Base-by-base conservation (phyloP, 2,329 filamentous ascomycete genomes). In the Purpureocillium lavendulum region DNA sequence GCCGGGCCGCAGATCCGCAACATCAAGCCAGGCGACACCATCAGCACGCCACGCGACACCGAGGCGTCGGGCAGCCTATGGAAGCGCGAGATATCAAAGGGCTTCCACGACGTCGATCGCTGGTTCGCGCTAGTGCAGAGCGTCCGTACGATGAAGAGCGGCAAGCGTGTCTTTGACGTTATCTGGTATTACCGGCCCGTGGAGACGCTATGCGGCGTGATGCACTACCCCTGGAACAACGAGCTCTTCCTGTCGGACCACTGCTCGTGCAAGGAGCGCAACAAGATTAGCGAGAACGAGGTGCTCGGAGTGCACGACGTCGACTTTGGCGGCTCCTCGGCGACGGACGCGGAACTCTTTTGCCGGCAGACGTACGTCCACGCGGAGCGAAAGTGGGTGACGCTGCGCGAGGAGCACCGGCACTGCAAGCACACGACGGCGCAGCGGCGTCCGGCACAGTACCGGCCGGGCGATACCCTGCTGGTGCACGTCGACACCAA, bases 181-280 rank as follows among this genome's bases (percentile, higher is more conserved):
- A 68, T 84, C 1, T 92, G 85, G 85, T 64, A 92, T 0, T 90
- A 89, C 48, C 68, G 74, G 2, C 74, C 85, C 0, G 65, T 68
- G 0, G 81, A 92, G 39, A 92, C 87, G 0, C 73, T 81, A 0
- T 84, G 87, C 33, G 74, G 70, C 0, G 61, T 72, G 6, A 79
- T 81, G 59, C 70, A 69, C 9, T 94, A 90, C 48, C 81, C 82
- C 0, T 80, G 77, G 57, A 45, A 61, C 0, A 84, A 88, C 38
- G 86, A 94, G 57, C 58, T 92, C 0, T 92, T 92, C 45, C 59
- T 90, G 0, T 86, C 80, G 0, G 76, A 87, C 37, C 78, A 88
- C 42, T 90, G 87, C 59, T 83, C 80, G 1, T 92, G 86, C 45
- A 55, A 63, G 0, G 65, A 73, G 8, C 42, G 41, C 1, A 42